Conservation (phyloP, 495 filamentous ascomycete genomes). For the Penicillium silybi region DNA sequence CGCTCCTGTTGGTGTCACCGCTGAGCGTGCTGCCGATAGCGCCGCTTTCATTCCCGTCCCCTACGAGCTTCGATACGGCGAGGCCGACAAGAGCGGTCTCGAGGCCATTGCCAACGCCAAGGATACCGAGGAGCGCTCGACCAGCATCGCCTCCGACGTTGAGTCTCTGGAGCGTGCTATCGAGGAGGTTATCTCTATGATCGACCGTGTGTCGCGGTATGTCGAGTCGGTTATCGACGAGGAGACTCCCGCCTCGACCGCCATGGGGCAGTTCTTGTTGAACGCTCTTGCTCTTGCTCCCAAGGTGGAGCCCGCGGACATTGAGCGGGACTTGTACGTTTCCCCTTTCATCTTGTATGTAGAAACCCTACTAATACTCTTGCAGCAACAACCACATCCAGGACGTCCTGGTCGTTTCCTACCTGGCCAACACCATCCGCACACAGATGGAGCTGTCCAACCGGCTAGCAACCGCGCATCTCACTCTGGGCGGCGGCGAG, state of each 20-base stretch:
- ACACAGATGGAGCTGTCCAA: constrained; percentile 98
- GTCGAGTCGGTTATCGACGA: constrained; percentile 76
- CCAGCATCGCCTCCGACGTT: constrained; percentile 75
- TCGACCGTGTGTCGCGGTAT: constrained; percentile 86
- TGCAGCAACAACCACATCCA: constrained; percentile 94
- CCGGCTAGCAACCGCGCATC: constrained; percentile 78
- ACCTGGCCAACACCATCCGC: constrained; percentile 96
- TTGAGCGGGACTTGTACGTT: constrained; percentile 88
- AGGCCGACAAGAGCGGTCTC: constrained; percentile 87
- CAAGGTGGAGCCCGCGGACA: constrained; percentile 82
- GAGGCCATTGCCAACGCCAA: constrained; percentile 81
- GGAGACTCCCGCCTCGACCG: constrained; percentile 68
- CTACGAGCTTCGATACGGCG: constrained; percentile 83
- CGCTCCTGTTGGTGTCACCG: constrained; percentile 88
- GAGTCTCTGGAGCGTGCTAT: constrained; percentile 79
- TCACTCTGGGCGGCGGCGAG: constrained; percentile 59
- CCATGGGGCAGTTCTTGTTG: constrained; percentile 90
- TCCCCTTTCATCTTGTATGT: neutral
- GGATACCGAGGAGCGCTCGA: constrained; percentile 67
- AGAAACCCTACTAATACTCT: constrained; percentile 38
- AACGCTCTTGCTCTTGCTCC: constrained; percentile 87
- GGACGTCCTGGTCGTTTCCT: constrained; percentile 93
- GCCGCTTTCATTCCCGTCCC: constrained; percentile 96
- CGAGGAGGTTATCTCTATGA: constrained; percentile 78
- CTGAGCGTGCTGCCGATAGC: constrained; percentile 89